Evolutionary conservation across 768 basidiomycete genomes (phyloP).

Genomic region (Boletus rufocinnamomeus): DNA sequence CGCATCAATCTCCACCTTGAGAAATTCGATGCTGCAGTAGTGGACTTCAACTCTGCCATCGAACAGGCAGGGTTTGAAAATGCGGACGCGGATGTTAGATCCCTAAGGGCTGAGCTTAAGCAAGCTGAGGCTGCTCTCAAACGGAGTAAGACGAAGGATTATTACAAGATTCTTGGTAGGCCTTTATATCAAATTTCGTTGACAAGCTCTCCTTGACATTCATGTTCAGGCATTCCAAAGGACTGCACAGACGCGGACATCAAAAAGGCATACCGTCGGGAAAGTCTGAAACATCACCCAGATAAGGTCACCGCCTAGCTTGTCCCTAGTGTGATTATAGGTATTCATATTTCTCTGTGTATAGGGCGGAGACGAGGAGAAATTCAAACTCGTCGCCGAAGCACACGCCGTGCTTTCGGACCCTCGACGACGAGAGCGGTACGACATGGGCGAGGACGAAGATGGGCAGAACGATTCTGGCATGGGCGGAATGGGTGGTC

Average conservation of each 20-base stretch:
- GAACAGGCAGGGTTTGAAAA: constrained; percentile 69
- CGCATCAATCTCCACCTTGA: constrained; percentile 76
- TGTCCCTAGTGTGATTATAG: neutral
- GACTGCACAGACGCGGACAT: constrained; percentile 73
- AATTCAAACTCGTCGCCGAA: constrained; percentile 89
- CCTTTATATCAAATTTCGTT: neutral
- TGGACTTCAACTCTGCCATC: constrained; percentile 79
- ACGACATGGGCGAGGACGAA: constrained; percentile 83
- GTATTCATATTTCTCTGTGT: constrained; percentile 12
- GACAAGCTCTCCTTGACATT: neutral
- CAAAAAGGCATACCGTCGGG: constrained; percentile 89
- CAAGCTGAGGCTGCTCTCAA: constrained; percentile 83
- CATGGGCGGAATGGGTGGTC: constrained; percentile 43
- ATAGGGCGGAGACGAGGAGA: constrained; percentile 92
- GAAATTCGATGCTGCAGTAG: constrained; percentile 67
- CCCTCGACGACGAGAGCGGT: constrained; percentile 66
- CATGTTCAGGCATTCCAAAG: constrained; percentile 39
- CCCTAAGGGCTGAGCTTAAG: constrained; percentile 65
- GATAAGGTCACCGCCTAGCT: constrained; percentile 59
- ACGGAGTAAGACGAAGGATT: constrained; percentile 88
- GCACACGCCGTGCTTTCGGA: constrained; percentile 84
- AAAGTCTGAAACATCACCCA: constrained; percentile 83
- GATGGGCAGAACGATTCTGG: constrained; percentile 57
- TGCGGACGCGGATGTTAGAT: constrained; percentile 60
- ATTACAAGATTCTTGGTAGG: constrained; percentile 73